These are phyloP conservation scores for Aspergillus olivimuriae DNA, from an alignment of 495 filamentous ascomycete genomes.

Conservation along the genomic window DNA sequence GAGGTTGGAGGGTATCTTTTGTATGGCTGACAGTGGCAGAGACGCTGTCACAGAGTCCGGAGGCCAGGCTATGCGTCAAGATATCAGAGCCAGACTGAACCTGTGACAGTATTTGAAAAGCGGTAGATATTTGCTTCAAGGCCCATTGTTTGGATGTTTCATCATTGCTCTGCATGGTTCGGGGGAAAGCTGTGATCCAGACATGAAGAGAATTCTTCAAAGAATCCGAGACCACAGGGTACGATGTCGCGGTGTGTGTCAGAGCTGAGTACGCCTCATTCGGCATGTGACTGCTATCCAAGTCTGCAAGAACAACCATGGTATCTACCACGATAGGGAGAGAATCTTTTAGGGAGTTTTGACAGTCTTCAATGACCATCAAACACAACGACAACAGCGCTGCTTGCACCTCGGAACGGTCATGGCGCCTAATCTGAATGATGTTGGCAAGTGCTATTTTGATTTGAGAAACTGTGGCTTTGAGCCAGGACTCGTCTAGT, in stretches of 20 bases:
- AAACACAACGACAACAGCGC: slow-evolving; percentile 65
- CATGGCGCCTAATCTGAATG: slow-evolving; percentile 69
- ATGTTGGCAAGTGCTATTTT: slow-evolving; percentile 79
- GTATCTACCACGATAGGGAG: slow-evolving; percentile 70
- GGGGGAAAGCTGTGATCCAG: slow-evolving; percentile 75
- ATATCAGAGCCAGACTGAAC: slow-evolving; percentile 62
- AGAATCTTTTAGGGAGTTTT: slow-evolving; percentile 64
- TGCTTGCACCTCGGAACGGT: slow-evolving; percentile 60
- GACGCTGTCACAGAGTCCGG: slow-evolving; percentile 43
- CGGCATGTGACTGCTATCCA: slow-evolving; percentile 34
- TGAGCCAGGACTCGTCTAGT: slow-evolving; percentile 63
- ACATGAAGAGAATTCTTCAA: slow-evolving; percentile 69
- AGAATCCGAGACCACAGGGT: slow-evolving; percentile 56
- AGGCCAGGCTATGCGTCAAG: slow-evolving; percentile 60
- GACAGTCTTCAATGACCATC: slow-evolving; percentile 69
- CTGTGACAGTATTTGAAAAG: slow-evolving; percentile 60
- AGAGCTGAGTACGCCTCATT: slow-evolving; percentile 42
- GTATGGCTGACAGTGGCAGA: slow-evolving; percentile 29
- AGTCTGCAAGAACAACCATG: slow-evolving; percentile 62
- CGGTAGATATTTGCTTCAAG: slow-evolving; percentile 65
- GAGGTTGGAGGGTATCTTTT: slow-evolving; percentile 20
- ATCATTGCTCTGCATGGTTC: slow-evolving; percentile 79
- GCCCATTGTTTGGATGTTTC: slow-evolving; percentile 66
- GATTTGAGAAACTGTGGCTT: slow-evolving; percentile 73
- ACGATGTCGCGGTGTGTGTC: slow-evolving; percentile 53